Evolutionary conservation across 2,329 filamentous ascomycete genomes (phyloP).

Genomic region (Metarhizium album): DNA sequence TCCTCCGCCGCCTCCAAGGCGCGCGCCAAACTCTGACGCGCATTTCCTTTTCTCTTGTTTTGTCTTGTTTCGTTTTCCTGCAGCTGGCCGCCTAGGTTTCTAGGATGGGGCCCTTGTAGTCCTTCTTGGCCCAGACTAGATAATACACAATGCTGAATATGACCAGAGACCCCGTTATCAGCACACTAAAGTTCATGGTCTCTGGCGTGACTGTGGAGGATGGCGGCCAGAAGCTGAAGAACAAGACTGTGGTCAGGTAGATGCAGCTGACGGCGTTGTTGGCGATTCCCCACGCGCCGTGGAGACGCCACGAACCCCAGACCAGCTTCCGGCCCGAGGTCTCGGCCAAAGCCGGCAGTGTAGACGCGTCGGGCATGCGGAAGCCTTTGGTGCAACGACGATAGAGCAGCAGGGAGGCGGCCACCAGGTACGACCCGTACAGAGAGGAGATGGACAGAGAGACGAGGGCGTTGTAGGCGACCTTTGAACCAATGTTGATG

Average conservation of each 20-base stretch:
- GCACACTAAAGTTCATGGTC: conserved; percentile 36
- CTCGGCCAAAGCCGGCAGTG: too few relatives aligned
- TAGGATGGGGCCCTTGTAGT: conserved; percentile 33
- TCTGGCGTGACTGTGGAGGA: conserved; percentile 12
- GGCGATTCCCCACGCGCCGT: conserved; percentile 36
- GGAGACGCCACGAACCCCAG: conserved; percentile 33
- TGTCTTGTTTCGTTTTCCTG: too few relatives aligned
- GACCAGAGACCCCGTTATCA: conserved; percentile 31
- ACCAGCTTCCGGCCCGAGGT: too few relatives aligned
- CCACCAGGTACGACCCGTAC: conserved; percentile 20
- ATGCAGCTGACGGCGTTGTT: conserved; percentile 44
- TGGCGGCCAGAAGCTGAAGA: conserved; percentile 44
- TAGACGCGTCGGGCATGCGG: conserved; percentile 14
- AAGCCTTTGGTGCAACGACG: conserved; percentile 19
- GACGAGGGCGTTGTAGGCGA: conserved; percentile 19
- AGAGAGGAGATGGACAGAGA: conserved; percentile 20
- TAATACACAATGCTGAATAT: conserved; percentile 38
- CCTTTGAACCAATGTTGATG: conserved; percentile 22
- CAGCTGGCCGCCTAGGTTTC: too few relatives aligned
- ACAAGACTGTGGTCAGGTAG: conserved; percentile 43
- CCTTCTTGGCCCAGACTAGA: conserved; percentile 26
- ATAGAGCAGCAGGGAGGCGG: conserved; percentile 17
- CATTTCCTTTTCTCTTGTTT: too few relatives aligned
- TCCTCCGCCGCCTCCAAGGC: too few relatives aligned
- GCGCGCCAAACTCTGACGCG: too few relatives aligned